Conservation (phyloP, 768 basidiomycete species). For the Melanogaster broomeanus region DNA sequence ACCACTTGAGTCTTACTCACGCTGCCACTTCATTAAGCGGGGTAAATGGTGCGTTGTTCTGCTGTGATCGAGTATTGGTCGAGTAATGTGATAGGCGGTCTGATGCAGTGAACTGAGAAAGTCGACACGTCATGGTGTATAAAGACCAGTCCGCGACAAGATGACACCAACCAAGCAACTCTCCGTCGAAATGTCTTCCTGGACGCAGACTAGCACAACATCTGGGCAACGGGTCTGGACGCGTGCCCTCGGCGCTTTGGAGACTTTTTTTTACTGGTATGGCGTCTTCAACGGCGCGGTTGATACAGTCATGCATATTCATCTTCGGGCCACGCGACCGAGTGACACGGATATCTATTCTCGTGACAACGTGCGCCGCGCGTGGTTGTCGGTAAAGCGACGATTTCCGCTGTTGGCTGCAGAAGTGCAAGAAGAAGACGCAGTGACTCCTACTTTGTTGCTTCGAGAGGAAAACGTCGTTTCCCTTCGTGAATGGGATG, state of each 20-base stretch:
- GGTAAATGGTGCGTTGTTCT: too few relatives aligned
- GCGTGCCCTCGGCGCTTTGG: slow-evolving; percentile 36
- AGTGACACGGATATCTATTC: slow-evolving; percentile 18
- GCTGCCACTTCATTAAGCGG: too few relatives aligned
- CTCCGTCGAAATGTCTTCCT: slow-evolving; percentile 1
- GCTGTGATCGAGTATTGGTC: too few relatives aligned
- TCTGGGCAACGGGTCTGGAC: slow-evolving; percentile 2
- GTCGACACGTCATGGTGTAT: too few relatives aligned
- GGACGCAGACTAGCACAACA: background rate
- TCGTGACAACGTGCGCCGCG: slow-evolving; percentile 34
- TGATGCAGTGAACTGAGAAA: too few relatives aligned
- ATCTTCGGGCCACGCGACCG: slow-evolving; percentile 30
- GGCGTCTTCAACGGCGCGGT: slow-evolving; percentile 42
- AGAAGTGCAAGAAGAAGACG: slow-evolving; percentile 34
- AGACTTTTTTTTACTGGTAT: slow-evolving; percentile 42
- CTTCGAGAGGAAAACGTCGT: slow-evolving; percentile 36
- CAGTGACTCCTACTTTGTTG: slow-evolving; percentile 38
- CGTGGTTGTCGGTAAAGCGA: slow-evolving; percentile 50
- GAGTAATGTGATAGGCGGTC: too few relatives aligned
- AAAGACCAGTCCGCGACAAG: too few relatives aligned
- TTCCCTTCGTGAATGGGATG: slow-evolving; percentile 34
- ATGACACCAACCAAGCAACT: too few relatives aligned
- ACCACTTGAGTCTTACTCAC: too few relatives aligned
- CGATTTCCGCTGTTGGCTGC: slow-evolving; percentile 52
- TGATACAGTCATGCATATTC: slow-evolving; percentile 41